Base-by-base conservation (phyloP, 31 red algal species). In the Asparagopsis taxiformis region DNA sequence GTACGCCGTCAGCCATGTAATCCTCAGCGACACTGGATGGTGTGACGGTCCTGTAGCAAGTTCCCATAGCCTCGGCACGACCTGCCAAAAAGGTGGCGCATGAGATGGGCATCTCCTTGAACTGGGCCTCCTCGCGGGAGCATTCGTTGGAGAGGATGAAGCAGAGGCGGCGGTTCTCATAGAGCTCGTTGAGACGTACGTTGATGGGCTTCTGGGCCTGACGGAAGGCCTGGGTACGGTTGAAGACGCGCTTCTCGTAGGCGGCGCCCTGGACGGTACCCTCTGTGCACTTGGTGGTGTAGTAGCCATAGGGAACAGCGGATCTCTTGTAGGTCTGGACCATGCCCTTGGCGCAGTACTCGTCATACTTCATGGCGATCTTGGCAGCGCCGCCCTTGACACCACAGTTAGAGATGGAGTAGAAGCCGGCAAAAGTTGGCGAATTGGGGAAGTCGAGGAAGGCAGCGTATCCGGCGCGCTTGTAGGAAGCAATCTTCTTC, bases 211-310 rank as follows among this genome's bases (percentile, higher is more conserved):
- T 79, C 75, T 89, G 85, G 1, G 69, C 72, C 56, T 67, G 61
- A n/a, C 72, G 65, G 85, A 89, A 89, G 9, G 69, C 74, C 74
- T 55, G 51, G 65, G 72, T 75, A 41, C 69, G 85, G 68, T 67
- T 76, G 59, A 74, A 66, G 17, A 68, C 65, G 49, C 85, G 85
- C 75, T 74, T 75, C 32, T 54, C 56, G 44, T 76, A 76, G 26
- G 85, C 85, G 25, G 50, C 58, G 35, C 65, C 69, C 51, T 46
- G 58, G 24, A 70, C 58, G 60, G 85, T 89, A 24, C 61, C 72
- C 70, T 89, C 85, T 8, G 85, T 61, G 75, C 85, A 89, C 74
- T 80, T 70, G 51, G 85, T 89, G 36, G 32, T 74, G 77, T 89
- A 89, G 1, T 61, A 57, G 10, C 85, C 85, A 32, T 51, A 53